phyloP scores from a whole-genome alignment of 495 filamentous ascomycete species.

The Lindgomyces ingoldianus region DNA sequence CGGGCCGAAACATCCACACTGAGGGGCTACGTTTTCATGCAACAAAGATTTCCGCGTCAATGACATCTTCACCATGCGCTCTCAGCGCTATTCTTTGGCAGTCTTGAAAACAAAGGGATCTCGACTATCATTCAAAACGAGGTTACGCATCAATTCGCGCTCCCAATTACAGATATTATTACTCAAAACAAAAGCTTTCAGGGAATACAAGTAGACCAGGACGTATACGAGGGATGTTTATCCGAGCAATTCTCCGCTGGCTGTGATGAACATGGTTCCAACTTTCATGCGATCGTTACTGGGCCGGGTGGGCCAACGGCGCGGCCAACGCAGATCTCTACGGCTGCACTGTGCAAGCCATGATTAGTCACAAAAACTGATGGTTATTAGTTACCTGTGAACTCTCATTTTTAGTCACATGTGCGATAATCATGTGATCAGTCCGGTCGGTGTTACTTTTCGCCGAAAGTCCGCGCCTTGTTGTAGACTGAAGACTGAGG shows the following conservation, averaged over 20 bases:
- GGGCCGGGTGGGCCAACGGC: constrained; percentile 1
- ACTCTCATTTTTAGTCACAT: too few relatives aligned
- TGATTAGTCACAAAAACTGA: too few relatives aligned
- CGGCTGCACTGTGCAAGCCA: constrained; percentile 10
- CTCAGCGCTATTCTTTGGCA: constrained; percentile 8
- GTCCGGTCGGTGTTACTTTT: too few relatives aligned
- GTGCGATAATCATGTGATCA: too few relatives aligned
- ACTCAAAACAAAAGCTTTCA: constrained; percentile 9
- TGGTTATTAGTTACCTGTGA: too few relatives aligned
- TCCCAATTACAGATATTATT: neutral
- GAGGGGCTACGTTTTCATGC: neutral
- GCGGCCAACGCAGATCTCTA: neutral
- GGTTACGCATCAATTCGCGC: neutral
- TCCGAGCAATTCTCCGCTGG: constrained; percentile 1
- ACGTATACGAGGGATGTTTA: constrained; percentile 11
- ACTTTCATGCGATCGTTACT: constrained; percentile 2
- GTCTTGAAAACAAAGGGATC: neutral
- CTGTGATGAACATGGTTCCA: neutral
- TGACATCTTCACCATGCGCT: constrained; percentile 16
- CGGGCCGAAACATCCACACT: constrained; percentile 11
- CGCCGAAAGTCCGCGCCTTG: too few relatives aligned
- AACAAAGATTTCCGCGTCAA: constrained; percentile 14
- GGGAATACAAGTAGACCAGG: constrained; percentile 9
- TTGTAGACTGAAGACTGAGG: too few relatives aligned
- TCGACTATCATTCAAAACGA: constrained; percentile 9